These are phyloP conservation scores for Globisporangium lucens DNA, from an alignment of 352 stramenopile genomes.

Conservation along the genomic window DNA sequence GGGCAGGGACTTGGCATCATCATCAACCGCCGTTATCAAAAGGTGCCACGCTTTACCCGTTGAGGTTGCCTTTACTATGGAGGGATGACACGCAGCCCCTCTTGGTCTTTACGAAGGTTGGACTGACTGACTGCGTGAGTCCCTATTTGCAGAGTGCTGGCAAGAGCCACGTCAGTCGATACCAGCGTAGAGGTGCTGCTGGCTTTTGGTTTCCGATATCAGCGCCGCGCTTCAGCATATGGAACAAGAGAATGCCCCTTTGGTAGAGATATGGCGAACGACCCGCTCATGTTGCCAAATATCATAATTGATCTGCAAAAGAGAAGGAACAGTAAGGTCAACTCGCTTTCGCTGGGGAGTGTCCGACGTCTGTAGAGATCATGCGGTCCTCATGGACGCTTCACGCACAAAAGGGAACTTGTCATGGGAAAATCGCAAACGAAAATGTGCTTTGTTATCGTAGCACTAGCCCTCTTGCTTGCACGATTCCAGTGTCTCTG, in stretches of 20 bases:
- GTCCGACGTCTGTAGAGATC: background rate
- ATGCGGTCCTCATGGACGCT: background rate
- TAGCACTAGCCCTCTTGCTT: too few species aligned
- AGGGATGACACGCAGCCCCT: background rate
- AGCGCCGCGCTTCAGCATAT: background rate
- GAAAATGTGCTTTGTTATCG: too few species aligned
- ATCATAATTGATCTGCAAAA: background rate
- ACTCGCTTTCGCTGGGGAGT: background rate
- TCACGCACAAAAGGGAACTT: background rate
- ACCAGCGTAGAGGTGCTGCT: background rate
- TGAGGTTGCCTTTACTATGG: background rate
- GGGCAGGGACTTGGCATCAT: background rate
- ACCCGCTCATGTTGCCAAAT: background rate
- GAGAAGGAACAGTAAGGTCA: background rate
- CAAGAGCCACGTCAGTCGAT: background rate
- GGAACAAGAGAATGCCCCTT: background rate
- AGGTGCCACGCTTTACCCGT: background rate
- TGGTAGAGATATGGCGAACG: background rate
- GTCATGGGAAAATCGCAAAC: too few species aligned
- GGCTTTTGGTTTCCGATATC: background rate
- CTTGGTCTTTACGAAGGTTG: background rate
- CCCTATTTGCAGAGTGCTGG: background rate
- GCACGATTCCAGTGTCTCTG: too few species aligned
- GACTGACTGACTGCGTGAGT: background rate
- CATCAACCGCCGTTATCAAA: background rate